phyloP scores from a whole-genome alignment of 768 basidiomycete species.

The Tylopilus plumbeoviolaceoides region DNA sequence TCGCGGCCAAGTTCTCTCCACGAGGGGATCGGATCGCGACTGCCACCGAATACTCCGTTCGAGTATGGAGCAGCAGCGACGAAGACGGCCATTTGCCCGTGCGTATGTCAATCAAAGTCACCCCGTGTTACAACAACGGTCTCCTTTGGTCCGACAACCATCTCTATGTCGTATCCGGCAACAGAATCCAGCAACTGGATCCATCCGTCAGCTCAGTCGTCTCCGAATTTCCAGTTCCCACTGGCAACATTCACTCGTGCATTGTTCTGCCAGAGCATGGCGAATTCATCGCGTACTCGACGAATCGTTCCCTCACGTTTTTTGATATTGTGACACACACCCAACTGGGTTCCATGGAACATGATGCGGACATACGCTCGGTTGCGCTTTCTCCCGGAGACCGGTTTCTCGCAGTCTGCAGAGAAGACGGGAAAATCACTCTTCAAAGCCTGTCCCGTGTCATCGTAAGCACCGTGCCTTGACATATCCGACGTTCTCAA shows the following conservation, averaged over 20 bases:
- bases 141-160: neutral
- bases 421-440: neutral
- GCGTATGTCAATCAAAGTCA: neutral
- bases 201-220: neutral
- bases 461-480: neutral
- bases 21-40: neutral
- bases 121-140: neutral
- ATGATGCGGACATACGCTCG: neutral
- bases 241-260: neutral
- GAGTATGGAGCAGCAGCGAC: neutral
- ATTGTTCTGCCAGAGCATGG: neutral
- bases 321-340: neutral
- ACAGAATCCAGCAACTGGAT: neutral
- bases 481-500: neutral
- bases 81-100: neutral
- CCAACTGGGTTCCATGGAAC: neutral
- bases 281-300: neutral
- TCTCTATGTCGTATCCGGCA: neutral
- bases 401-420: neutral
- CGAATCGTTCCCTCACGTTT: neutral
- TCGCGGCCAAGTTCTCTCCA: neutral
- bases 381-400: neutral
- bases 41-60: neutral
- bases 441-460: neutral
- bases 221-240: neutral